Base-by-base conservation (phyloP, 495 filamentous ascomycete genomes). In the Penicillium longicatenatum region DNA sequence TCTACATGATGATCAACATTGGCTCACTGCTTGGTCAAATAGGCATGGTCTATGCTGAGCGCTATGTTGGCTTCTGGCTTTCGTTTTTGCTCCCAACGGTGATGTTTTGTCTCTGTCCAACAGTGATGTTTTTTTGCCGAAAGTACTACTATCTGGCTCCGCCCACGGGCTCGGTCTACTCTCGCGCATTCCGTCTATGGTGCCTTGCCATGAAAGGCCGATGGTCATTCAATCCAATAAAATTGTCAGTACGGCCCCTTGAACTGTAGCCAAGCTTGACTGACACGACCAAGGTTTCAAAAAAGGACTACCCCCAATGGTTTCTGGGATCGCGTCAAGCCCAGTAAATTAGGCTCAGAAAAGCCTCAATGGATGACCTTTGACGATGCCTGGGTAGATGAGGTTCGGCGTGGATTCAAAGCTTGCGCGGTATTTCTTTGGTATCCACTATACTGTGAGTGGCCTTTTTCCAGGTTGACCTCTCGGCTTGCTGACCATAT, bases 21-120 rank as follows among this genome's bases (percentile, higher is more conserved):
- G 78, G 74, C 7, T 77, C 80, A 1, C 50, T 85, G 39, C 8
- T 52, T 33, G 58, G 66, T 52, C 55, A 74, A 56, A 63, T 70
- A 17, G 55, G 55, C 69, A 72, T 67, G 59, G 80, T 58, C 62
- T 79, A 70, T 49, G 52, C 72, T 14, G 54, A 73, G 50, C 82
- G 87, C 56, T 89, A 89, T 52, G 85, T 91, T 54, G 89, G 89
- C 20, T 92, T 90, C 75, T 92, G 83, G 79, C 77, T 91, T 52
- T 87, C 87, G 14, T 92, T 86, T 72, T 87, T 82, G 70, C 79
- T 89, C 8, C 86, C 87, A 7, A 88, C 86, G 1, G 59, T 77
- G 82, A 19, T 90, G 71, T 70, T 75, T 66, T 75, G 78, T 53
- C 52, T 84, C 55, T 87, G 83, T 58, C 87, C 87, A 0, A n/a